Evolutionary conservation across 176 grass and related monocot genomes (phyloP).

Genomic region (Tillandsia fasciculata): DNA sequence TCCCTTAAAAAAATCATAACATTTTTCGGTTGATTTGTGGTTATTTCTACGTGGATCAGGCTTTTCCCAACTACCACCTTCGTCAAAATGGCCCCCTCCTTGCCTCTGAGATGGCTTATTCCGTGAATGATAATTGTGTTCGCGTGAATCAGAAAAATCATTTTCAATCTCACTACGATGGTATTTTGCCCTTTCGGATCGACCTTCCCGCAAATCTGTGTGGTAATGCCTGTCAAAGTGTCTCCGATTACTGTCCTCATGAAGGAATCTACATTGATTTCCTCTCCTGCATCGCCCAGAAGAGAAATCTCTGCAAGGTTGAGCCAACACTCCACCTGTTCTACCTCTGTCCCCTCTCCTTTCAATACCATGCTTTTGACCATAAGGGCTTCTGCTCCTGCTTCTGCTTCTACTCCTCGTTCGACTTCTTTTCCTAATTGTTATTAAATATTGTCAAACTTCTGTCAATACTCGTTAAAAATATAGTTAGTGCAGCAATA

Average conservation of each 20-base stretch:
- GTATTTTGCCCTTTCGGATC: constrained; percentile 9
- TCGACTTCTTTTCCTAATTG: constrained; percentile 29
- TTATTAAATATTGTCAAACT: constrained; percentile 8
- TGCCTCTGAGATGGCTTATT: constrained; percentile 36
- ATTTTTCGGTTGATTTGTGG: constrained; percentile 38
- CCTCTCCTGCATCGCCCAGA: constrained; percentile 82
- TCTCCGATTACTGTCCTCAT: constrained; percentile 49
- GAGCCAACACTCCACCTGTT: constrained; percentile 33
- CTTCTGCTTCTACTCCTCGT: constrained; percentile 50
- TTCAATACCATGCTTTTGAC: constrained; percentile 43
- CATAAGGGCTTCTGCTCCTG: constrained; percentile 64
- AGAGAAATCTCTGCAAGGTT: constrained; percentile 76
- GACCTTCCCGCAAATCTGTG: constrained; percentile 37
- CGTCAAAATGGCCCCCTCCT: constrained; percentile 46
- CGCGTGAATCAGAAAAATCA: constrained; percentile 43
- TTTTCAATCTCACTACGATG: constrained; percentile 44
- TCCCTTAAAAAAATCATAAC: constrained; percentile 84
- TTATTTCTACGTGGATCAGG: constrained; percentile 41
- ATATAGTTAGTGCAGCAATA: constrained; percentile 18
- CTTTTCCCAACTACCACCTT: constrained; percentile 41
- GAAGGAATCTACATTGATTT: constrained; percentile 60
- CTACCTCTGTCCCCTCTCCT: constrained; percentile 47
- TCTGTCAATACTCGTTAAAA: constrained; percentile 38
- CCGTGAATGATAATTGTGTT: constrained; percentile 44
- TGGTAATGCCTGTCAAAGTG: constrained; percentile 40